Percentiles rank a stretch among this genome's conserved stretches.
These are phyloP conservation scores for Podospora tetraspora DNA, from an alignment of 495 filamentous ascomycete genomes.

Conservation along the genomic window DNA sequence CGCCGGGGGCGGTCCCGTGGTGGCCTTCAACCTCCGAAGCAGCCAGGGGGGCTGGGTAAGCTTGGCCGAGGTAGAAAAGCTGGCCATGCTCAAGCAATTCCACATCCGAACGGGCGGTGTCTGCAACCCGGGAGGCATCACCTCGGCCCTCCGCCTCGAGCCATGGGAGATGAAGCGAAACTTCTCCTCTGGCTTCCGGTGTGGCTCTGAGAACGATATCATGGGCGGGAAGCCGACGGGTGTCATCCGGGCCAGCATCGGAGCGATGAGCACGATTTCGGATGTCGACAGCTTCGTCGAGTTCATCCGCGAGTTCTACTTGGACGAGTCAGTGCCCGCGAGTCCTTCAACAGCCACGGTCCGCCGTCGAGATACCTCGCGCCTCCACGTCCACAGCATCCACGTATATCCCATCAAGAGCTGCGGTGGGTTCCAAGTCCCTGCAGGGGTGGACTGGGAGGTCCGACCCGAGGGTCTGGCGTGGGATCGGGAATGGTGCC, in stretches of 20 bases:
- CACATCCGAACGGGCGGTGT: slow-evolving; percentile 81
- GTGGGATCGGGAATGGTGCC: slow-evolving; percentile 93
- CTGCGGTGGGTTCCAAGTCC: slow-evolving; percentile 73
- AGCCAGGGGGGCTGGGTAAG: slow-evolving; percentile 66
- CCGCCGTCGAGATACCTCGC: slow-evolving; percentile 12
- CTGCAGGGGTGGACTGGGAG: slow-evolving; percentile 61
- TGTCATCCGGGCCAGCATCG: slow-evolving; percentile 76
- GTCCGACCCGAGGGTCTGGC: slow-evolving; percentile 70
- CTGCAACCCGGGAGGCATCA: slow-evolving; percentile 87
- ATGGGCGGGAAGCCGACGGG: slow-evolving; percentile 81
- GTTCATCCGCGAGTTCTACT: slow-evolving; percentile 77
- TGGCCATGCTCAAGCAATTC: slow-evolving; percentile 70
- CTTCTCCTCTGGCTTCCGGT: slow-evolving; percentile 73
- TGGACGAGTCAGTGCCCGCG: slow-evolving; percentile 38
- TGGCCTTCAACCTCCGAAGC: slow-evolving; percentile 77
- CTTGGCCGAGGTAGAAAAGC: slow-evolving; percentile 76
- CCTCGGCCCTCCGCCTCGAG: slow-evolving; percentile 59
- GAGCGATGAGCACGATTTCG: slow-evolving; percentile 76
- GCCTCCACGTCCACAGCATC: slow-evolving; percentile 53
- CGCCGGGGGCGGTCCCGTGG: slow-evolving; percentile 56
- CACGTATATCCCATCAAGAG: slow-evolving; percentile 82
- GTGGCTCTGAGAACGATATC: slow-evolving; percentile 74
- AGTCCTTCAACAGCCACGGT: background rate
- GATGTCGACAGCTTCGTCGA: slow-evolving; percentile 66
- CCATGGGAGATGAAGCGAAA: slow-evolving; percentile 76